A percentile compares a stretch with the other conserved stretches of the same genome.
Conservation (phyloP, 768 basidiomycete species). For the Candolleomyces efflorescens region DNA sequence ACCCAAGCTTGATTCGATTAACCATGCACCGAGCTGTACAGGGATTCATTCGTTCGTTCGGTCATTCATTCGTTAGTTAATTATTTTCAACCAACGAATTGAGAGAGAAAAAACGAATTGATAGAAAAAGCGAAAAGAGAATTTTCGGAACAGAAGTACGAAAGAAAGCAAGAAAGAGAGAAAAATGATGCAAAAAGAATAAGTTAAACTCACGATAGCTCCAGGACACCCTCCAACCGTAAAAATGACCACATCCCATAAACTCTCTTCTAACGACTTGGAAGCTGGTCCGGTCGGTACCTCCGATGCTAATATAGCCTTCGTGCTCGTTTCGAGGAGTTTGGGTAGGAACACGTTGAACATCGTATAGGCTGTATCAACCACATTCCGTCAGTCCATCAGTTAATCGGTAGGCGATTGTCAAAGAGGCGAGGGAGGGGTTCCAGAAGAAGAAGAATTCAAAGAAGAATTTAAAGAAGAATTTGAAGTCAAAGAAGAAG, state of each 20-base stretch:
- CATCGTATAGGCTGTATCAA: slow-evolving; percentile 70
- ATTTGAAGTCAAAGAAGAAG: no score
- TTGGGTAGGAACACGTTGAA: slow-evolving; percentile 92
- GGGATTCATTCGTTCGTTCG: no score
- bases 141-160: no score
- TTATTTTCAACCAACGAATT: no score
- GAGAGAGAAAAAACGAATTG: no score
- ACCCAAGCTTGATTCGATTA: slow-evolving; percentile 70
- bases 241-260: slow-evolving; percentile 87
- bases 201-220: slow-evolving; percentile 54
- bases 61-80: no score
- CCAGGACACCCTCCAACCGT: slow-evolving; percentile 84
- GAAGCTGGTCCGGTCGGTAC: slow-evolving; percentile 14
- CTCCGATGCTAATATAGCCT: slow-evolving; percentile 14
- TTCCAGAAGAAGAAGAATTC: neutral
- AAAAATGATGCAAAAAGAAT: neutral
- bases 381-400: slow-evolving; percentile 1
- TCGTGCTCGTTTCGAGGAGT: slow-evolving; percentile 68
- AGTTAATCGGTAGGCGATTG: neutral
- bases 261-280: slow-evolving; percentile 52
- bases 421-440: neutral
- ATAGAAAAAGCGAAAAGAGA: no score
- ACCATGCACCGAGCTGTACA: slow-evolving; percentile 76
- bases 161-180: neutral
- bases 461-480: neutral